phyloP scores from a whole-genome alignment of 768 basidiomycete genomes.

The Lyophyllum semitale region DNA sequence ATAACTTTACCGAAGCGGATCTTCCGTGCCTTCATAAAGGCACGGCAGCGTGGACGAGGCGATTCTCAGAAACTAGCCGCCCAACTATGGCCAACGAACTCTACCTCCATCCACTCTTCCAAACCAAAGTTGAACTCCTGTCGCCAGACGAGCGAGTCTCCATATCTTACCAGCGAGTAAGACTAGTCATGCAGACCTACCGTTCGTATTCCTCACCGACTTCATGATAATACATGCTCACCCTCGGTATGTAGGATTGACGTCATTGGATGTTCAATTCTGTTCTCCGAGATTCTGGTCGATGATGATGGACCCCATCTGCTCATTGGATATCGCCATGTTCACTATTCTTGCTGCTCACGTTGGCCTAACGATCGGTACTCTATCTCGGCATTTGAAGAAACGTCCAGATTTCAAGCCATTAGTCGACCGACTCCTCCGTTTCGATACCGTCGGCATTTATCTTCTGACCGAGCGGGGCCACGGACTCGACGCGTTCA shows the following conservation, averaged over 20 bases:
- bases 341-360: slow-evolving; percentile 55
- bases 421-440: slow-evolving; percentile 49
- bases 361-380: slow-evolving; percentile 54
- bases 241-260: slow-evolving; percentile 34
- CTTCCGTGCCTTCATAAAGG: slow-evolving; percentile 15
- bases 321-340: slow-evolving; percentile 52
- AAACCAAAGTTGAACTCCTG: slow-evolving; percentile 42
- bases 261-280: slow-evolving; percentile 47
- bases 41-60: slow-evolving; percentile 4
- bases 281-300: slow-evolving; percentile 54
- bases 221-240: slow-evolving; percentile 7
- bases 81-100: slow-evolving; percentile 37
- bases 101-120: slow-evolving; percentile 49
- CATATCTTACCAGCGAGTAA: slow-evolving; percentile 52
- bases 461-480: slow-evolving; percentile 58
- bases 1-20: slow-evolving; percentile 19
- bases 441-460: slow-evolving; percentile 54
- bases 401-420: slow-evolving; percentile 50
- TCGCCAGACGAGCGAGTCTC: slow-evolving; percentile 46
- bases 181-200: slow-evolving; percentile 50
- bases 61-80: not conserved
- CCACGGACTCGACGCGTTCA: slow-evolving; percentile 61
- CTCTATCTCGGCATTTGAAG: slow-evolving; percentile 49
- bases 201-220: slow-evolving; percentile 30
- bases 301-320: slow-evolving; percentile 54